Evolutionary conservation across 1,139 yeast genomes (phyloP), one percentile per base, ranked within the genome.

Genomic region (Taphrina pruni): DNA sequence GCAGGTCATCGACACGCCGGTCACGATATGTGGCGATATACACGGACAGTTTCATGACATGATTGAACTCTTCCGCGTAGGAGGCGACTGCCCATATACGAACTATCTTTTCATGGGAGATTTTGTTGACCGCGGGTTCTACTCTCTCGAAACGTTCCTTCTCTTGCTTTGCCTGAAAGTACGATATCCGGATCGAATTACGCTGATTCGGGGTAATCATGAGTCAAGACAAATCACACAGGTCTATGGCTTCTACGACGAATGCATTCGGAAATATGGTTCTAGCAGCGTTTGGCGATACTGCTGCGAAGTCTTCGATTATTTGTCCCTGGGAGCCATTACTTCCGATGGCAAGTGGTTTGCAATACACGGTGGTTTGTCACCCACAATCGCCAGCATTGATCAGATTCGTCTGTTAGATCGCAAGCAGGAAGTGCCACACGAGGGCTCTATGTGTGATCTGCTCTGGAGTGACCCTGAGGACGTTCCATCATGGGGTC

Each of bases 391-490:
- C 75, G 90, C 89, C 75, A 86, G 92, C 60, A 86, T 94, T 72
- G 97, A 90, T 83, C 89, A 75, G 91, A 96, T 94, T 70, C 83
- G 96, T 73, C 87, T 88, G 73, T 86, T 92, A 72, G 94, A 91
- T 79, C 83, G 97, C 76, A 87, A 87, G 76, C 98, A 94, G 81
- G 99, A 94, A 80, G 98, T 94, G 66, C 99, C 99, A 46, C 99
- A 94, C 78, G 99, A 94, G 79, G 99, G 99, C 51, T 97, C 97
- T 67, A 94, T 94, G 97, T 94, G 98, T 80, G 99, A 94, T 78
- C 82, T 94, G 77, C 82, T 94, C 71, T 94, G 99, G 99, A 89
- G 96, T 8, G 99, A 94, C 77, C 99, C 99, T 1, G 99, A 94
- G 77, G 97, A 83, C 83, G 87, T 76, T 38, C 60, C 65, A 14